Conservation (phyloP, 2,329 filamentous ascomycete species). For the Pestalotiopsis sp. region DNA sequence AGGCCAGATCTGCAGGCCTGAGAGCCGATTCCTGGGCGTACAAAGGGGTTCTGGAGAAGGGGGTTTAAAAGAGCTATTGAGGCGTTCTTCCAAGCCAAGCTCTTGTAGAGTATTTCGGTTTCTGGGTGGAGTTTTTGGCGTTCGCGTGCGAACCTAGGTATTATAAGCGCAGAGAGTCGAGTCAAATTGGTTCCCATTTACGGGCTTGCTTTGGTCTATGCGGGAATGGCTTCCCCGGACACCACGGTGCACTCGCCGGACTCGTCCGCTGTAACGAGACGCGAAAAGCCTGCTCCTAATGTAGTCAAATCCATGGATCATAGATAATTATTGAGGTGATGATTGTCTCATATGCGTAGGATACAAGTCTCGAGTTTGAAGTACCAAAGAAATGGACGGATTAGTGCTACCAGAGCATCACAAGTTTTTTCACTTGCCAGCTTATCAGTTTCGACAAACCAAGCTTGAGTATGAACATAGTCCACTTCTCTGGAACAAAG, state of each 20-base stretch:
- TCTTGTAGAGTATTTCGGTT: background rate
- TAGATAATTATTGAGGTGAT: too few relatives aligned
- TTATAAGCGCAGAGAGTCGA: background rate
- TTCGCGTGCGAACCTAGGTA: background rate
- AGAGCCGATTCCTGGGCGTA: background rate
- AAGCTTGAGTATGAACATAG: background rate
- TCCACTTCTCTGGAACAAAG: background rate
- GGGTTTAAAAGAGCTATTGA: background rate
- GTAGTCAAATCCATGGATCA: too few relatives aligned
- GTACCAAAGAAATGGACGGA: too few relatives aligned
- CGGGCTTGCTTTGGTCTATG: background rate
- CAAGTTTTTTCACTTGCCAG: too few relatives aligned
- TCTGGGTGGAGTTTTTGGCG: background rate
- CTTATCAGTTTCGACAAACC: too few relatives aligned
- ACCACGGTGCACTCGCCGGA: too few relatives aligned
- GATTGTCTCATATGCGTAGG: too few relatives aligned
- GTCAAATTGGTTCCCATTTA: background rate
- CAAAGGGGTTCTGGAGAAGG: background rate
- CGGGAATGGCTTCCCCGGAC: background rate
- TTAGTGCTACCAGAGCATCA: too few relatives aligned
- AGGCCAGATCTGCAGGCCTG: background rate
- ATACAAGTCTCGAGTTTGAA: too few relatives aligned
- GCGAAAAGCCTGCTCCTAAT: too few relatives aligned
- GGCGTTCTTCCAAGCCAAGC: background rate
- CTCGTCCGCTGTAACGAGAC: too few relatives aligned